Evolutionary conservation across 805 yeast species (phyloP).

Genomic region (Cyberlindnera mississippiensis): DNA sequence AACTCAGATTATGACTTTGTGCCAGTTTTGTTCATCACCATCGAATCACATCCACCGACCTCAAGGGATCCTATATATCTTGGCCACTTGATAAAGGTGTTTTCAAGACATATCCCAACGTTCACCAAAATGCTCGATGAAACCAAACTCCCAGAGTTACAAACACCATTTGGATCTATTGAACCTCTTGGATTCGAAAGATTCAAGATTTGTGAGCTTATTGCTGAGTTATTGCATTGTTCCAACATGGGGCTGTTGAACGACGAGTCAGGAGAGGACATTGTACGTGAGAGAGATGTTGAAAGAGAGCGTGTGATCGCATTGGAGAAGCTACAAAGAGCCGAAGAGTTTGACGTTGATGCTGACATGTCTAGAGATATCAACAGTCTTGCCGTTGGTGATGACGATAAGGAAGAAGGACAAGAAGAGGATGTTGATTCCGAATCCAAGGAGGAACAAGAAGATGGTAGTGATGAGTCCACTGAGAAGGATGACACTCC

Average conservation of each 20-base stretch:
- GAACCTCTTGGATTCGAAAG: conserved; percentile 87
- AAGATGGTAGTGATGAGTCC: not conserved
- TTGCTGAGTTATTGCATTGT: conserved; percentile 93
- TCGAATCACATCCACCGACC: conserved; percentile 89
- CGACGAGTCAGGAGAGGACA: conserved; percentile 64
- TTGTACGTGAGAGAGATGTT: conserved; percentile 64
- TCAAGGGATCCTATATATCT: conserved; percentile 90
- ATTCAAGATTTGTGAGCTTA: conserved; percentile 84
- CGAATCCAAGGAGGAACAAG: not conserved
- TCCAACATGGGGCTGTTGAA: conserved; percentile 94
- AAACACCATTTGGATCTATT: conserved; percentile 62
- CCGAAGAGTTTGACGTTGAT: conserved; percentile 33
- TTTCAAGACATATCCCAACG: conserved; percentile 67
- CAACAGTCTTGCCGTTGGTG: conserved; percentile 19
- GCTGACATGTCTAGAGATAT: conserved; percentile 31
- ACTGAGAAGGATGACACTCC: not conserved
- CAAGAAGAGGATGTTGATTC: conserved; percentile 3
- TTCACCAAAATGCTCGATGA: conserved; percentile 59
- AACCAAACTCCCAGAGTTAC: conserved; percentile 34
- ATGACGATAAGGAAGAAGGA: conserved; percentile 9
- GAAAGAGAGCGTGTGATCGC: conserved; percentile 53
- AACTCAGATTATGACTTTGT: conserved; percentile 92
- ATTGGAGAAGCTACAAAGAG: conserved; percentile 25
- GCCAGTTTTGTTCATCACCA: conserved; percentile 76
- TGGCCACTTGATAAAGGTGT: conserved; percentile 77